A percentile compares a stretch with the other conserved stretches of the same genome.
phyloP scores from a whole-genome alignment of 2,329 filamentous ascomycete species.

The Paecilomyces niveus region DNA sequence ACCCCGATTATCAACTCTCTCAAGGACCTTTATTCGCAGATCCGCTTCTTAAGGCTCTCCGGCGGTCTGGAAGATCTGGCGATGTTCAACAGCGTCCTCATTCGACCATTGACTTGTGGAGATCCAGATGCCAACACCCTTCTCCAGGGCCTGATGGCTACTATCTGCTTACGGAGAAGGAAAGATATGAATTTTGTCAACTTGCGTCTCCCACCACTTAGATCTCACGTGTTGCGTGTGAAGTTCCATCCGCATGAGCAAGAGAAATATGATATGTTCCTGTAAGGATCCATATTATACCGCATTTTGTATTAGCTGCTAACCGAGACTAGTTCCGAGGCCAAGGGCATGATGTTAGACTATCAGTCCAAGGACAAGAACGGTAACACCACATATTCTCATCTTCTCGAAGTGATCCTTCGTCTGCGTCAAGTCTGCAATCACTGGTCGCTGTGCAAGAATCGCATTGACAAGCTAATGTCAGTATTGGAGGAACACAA shows the following conservation, averaged over 20 bases:
- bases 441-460: slow-evolving; percentile 75
- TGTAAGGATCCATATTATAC: slow-evolving; percentile 39
- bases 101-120: slow-evolving; percentile 57
- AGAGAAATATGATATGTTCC: slow-evolving; percentile 67
- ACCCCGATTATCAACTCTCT: slow-evolving; percentile 80
- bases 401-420: slow-evolving; percentile 72
- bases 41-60: slow-evolving; percentile 68
- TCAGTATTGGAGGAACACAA: slow-evolving; percentile 60
- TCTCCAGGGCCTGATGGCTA: slow-evolving; percentile 70
- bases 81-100: slow-evolving; percentile 66
- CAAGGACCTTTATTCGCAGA: slow-evolving; percentile 71
- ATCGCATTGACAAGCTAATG: slow-evolving; percentile 67
- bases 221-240: slow-evolving; percentile 70
- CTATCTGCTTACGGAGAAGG: slow-evolving; percentile 70
- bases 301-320: slow-evolving; percentile 10
- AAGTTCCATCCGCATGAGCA: slow-evolving; percentile 66
- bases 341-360: slow-evolving; percentile 60
- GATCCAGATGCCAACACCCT: slow-evolving; percentile 54
- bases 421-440: slow-evolving; percentile 81
- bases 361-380: slow-evolving; percentile 44
- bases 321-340: slow-evolving; percentile 52
- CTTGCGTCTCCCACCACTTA: slow-evolving; percentile 67
- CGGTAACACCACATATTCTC: slow-evolving; percentile 56
- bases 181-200: slow-evolving; percentile 89
- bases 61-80: slow-evolving; percentile 67